Percentiles rank a stretch among this genome's conserved stretches.
phyloP scores from a whole-genome alignment of 2,329 filamentous ascomycete species.

The Plectosphaerella cucumerina region DNA sequence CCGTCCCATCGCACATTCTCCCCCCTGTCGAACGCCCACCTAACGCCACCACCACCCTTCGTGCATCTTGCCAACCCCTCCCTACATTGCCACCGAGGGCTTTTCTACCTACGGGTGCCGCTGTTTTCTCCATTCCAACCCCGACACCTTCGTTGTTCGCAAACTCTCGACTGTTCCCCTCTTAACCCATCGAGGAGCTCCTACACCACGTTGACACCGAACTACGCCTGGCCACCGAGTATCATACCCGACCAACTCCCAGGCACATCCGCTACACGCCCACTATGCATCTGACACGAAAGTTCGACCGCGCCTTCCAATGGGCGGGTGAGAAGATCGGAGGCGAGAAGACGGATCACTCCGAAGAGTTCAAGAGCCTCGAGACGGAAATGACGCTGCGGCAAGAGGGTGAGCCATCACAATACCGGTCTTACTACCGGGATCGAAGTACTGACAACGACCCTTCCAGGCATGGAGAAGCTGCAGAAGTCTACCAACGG shows the following conservation, averaged over 20 bases:
- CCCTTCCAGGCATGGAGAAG: constrained; percentile 72
- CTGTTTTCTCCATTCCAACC: too few species aligned
- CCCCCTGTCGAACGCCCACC: background rate
- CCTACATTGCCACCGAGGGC: background rate
- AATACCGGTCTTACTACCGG: background rate
- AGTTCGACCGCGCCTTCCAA: constrained; percentile 93
- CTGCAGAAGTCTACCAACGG: constrained; percentile 80
- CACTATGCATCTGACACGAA: constrained; percentile 65
- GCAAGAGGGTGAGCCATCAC: constrained; percentile 67
- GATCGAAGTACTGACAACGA: background rate
- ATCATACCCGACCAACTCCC: background rate
- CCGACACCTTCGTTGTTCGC: too few species aligned
- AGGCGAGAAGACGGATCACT: constrained; percentile 79
- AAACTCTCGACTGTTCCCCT: background rate
- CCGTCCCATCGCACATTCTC: background rate
- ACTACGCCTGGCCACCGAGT: background rate
- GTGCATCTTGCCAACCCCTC: background rate
- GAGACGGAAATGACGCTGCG: constrained; percentile 88
- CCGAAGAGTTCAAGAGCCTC: constrained; percentile 86
- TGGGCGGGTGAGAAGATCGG: constrained; percentile 98
- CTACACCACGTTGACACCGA: background rate
- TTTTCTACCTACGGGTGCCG: background rate
- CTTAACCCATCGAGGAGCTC: too few species aligned
- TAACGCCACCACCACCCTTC: background rate
- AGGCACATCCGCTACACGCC: background rate